Evolutionary conservation across 176 grass and related monocot species (phyloP), one percentile per base, ranked within the genome.

Genomic region (Oryza officinalis): DNA sequence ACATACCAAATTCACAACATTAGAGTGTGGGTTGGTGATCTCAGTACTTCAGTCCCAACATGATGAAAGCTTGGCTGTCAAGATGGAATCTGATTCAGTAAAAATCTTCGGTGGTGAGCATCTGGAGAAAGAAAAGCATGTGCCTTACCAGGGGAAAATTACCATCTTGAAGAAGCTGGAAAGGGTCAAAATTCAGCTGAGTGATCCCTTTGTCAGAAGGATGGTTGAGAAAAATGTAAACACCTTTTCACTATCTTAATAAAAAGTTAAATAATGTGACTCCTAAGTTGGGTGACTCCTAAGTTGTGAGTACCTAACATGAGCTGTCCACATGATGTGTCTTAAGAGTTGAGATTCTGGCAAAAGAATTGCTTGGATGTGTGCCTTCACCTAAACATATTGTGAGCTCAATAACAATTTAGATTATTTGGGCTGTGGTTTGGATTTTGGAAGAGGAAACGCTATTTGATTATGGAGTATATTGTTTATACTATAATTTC

Each of bases 281-380:
- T 35, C 54, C 12, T 59, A 26, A 13, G 45, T 38, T 59, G 18
- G 41, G 69, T 43, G 17, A 40, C 23, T 43, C 18, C 38, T 40
- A 35, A 40, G 38, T 41, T 41, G 40, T 9, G 40, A 41, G 40
- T 10, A 44, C 47, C 78, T 46, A 76, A 68, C 85, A 76, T 87
- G 71, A 75, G 63, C 63, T 26, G 63, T 20, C 71, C 71, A 87
- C 78, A 47, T 76, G 85, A 47, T 52, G 5, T 72, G 37, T 37
- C 54, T 28, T 77, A 44, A 43, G 20, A 71, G 13, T 14, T 6
- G 35, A 40, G 27, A 8, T 50, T 38, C 8, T 27, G 13, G 31
- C 12, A 10, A 63, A 31, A 20, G 20, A 76, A 22, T 75, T 67
- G 17, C 46, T 81, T 75, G 26, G 65, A 60, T 59, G 30, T 37